These are phyloP conservation scores for Pythium phragmiticola DNA, from an alignment of 352 stramenopile genomes.

Conservation along the genomic window DNA sequence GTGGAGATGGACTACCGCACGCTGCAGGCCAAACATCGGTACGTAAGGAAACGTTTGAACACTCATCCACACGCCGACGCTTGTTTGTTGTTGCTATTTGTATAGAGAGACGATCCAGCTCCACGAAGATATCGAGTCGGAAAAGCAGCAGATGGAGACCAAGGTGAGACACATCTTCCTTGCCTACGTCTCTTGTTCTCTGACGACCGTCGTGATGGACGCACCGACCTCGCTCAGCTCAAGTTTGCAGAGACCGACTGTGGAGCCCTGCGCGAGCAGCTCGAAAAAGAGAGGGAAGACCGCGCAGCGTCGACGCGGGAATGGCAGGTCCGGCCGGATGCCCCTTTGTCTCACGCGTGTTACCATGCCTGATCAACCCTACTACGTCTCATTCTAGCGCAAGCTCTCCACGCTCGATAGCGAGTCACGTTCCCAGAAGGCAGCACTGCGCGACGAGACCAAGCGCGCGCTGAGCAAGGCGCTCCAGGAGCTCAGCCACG, in stretches of 20 bases:
- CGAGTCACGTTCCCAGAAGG: conserved; percentile 37
- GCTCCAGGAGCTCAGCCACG: conserved; percentile 53
- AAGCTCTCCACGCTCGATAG: conserved; percentile 44
- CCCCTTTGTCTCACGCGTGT: background rate
- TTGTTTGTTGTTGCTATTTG: background rate
- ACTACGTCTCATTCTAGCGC: conserved; percentile 26
- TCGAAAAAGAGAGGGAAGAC: conserved; percentile 66
- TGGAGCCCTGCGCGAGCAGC: conserved; percentile 41
- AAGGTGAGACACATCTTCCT: conserved; percentile 34
- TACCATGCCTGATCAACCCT: no score
- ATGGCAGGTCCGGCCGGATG: conserved; percentile 38
- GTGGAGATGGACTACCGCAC: conserved; percentile 71
- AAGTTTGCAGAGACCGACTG: conserved; percentile 76
- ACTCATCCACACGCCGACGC: no score
- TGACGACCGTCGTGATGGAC: background rate
- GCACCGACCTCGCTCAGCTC: conserved; percentile 29
- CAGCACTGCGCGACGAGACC: conserved; percentile 54
- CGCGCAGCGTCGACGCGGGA: conserved; percentile 36
- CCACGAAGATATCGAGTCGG: conserved; percentile 66
- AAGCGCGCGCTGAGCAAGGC: conserved; percentile 53
- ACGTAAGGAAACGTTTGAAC: background rate
- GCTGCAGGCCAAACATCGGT: conserved; percentile 76
- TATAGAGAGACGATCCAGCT: conserved; percentile 44
- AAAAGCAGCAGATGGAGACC: conserved; percentile 60
- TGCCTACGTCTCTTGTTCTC: background rate